Base-by-base conservation (phyloP, 106 monocot genomes). In the Chionographis japonica region DNA sequence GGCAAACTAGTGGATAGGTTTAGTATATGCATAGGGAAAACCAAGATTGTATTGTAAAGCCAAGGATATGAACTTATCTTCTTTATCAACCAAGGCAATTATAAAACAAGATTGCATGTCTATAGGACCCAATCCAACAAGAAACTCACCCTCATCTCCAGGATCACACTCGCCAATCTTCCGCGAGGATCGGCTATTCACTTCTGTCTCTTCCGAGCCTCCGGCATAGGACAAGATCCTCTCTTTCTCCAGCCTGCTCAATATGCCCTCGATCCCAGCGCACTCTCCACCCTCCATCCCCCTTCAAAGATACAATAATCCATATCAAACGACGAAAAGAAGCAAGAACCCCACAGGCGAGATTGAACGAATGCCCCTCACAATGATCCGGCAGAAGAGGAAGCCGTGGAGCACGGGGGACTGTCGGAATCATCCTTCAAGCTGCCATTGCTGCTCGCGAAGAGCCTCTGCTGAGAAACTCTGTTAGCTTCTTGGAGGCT, bases 181-280 rank as follows among this genome's bases (percentile, higher is more conserved):
- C 46, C 18, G 58, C 4, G 39, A 68, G n/a, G 3, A 9, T 52
- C 7, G 52, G 4, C 65, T 62, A 61, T 72, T 52, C 54, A 58
- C 60, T 35, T 10, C 10, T 53, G 54, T 67, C 52, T 59, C 61
- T 50, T 37, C 15, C 14, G 50, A 50, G 4, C 40, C 40, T 2
- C 35, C 8, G 4, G 46, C 54, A 38, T 35, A 57, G 2, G 61
- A 12, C 63, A 55, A 75, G 14, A 3, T 67, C 52, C 81, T 81
- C 40, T 76, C 70, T 37, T 50, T 76, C 71, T 81, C 81, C 65
- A 81, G 50, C 68, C 81, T 65, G 37, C 67, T 81, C 76, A 81
- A 16, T 61, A 81, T 81, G 42, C 81, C 81, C 66, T 76, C 76
- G 12, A 81, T 55, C 50, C 76, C 81, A 14, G 8, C 55, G 50